Evolutionary conservation across 441 rosid genomes (phyloP).

Genomic region (Gossypium lobatum): DNA sequence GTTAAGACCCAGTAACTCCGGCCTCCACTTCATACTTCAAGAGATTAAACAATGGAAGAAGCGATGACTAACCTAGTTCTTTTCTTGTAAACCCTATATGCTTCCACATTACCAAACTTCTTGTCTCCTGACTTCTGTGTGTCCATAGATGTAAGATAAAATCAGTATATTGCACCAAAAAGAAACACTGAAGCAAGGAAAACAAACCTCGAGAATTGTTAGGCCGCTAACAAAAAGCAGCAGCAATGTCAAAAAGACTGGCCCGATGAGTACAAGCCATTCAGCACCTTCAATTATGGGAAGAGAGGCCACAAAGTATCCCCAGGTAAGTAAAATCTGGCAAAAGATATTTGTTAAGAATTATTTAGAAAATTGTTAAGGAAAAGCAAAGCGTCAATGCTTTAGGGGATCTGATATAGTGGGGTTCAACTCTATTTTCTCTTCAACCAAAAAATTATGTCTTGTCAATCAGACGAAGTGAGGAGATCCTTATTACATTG

Average conservation of each 20-base stretch:
- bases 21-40: background rate
- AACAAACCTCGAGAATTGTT: constrained; percentile 81
- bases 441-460: background rate
- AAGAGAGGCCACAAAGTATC: constrained; percentile 63
- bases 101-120: constrained; percentile 57
- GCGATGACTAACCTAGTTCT: constrained; percentile 55
- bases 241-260: constrained; percentile 68
- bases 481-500: background rate
- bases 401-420: background rate
- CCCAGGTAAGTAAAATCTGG: constrained; percentile 90
- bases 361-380: background rate
- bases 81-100: constrained; percentile 64
- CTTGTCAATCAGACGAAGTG: background rate
- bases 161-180: constrained; percentile 11
- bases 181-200: background rate
- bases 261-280: constrained; percentile 79
- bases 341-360: background rate
- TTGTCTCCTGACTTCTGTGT: constrained; percentile 76
- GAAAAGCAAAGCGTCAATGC: background rate
- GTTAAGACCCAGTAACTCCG: constrained; percentile 7
- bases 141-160: constrained; percentile 10
- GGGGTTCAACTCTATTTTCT: background rate
- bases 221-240: constrained; percentile 89
- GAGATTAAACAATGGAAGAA: background rate
- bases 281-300: constrained; percentile 67